Conservation (phyloP, 2,329 filamentous ascomycete genomes). For the Ascochyta koolunga region DNA sequence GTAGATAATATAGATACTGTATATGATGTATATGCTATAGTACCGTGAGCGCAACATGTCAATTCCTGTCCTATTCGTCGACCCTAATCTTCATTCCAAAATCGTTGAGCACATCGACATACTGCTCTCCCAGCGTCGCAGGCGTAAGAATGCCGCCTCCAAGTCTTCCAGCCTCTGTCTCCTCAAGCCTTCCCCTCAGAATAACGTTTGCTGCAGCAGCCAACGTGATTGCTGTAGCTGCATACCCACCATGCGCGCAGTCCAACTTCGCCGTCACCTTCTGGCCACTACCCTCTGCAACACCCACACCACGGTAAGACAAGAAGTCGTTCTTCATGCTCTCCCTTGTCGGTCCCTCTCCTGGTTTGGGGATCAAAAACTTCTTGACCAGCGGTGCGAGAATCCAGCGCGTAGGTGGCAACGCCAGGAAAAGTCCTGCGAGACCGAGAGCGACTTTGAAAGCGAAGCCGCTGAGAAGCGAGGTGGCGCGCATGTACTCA, state of each 20-base stretch:
- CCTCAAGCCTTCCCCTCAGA: conserved; percentile 60
- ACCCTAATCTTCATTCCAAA: conserved; percentile 64
- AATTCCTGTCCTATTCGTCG: conserved; percentile 7
- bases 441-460: conserved; percentile 58
- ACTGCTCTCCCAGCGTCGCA: conserved; percentile 71
- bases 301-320: conserved; percentile 68
- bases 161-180: conserved; percentile 59
- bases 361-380: conserved; percentile 38
- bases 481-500: conserved; percentile 61
- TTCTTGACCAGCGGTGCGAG: conserved; percentile 37
- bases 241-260: conserved; percentile 68
- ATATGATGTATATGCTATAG: not conserved
- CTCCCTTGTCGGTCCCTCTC: conserved; percentile 52
- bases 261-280: conserved; percentile 62
- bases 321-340: conserved; percentile 64
- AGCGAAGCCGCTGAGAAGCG: conserved; percentile 54
- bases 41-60: not conserved
- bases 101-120: conserved; percentile 66
- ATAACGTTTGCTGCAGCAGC: conserved; percentile 70
- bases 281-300: conserved; percentile 58
- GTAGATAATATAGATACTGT: too few species aligned
- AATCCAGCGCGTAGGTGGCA: conserved; percentile 60
- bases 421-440: conserved; percentile 52
- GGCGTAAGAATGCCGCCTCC: conserved; percentile 74
- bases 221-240: conserved; percentile 68